Base-by-base conservation (phyloP, 306 rosid genomes). In the Castanea mollissima region DNA sequence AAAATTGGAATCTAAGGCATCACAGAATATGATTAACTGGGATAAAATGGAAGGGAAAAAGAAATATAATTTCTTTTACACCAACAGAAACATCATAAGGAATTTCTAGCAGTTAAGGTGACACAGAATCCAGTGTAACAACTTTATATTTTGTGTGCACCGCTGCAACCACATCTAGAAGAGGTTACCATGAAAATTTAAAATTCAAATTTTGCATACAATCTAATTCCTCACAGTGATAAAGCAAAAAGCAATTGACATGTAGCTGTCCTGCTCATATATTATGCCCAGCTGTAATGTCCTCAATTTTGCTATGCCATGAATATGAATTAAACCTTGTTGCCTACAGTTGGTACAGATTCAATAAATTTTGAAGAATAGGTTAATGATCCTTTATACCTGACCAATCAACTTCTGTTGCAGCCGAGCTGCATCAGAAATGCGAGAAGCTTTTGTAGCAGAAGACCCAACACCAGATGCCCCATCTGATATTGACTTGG, bases 351-450 rank as follows among this genome's bases (percentile, higher is more conserved):
- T 8, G 57, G 13, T 31, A n/a, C 35, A 13, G 35, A 71, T 12
- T n/a, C 0, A 14, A 23, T 41, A 52, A 32, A 20, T 41, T 32
- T 79, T 51, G 51, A 77, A 65, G 13, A 57, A 49, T 19, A 68
- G 25, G 52, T 35, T 68, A 68, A 68, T 19, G 15, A 34, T 25
- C 55, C 49, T 9, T 21, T 23, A 73, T 71, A 83, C 83, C 88
- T 74, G 88, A 74, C 58, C 63, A 56, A 78, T 81, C 34, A 55
- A 59, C 77, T 55, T 78, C 68, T 12, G 73, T 55, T 18, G 80
- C 55, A 67, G 55, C 5, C 15, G 52, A 25, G 68, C 31, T 77
- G 31, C 80, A 74, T 72, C 34, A 1, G 55, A 52, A 38, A 51
- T 6, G 54, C 54, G 13, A 60, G 71, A 67, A 49, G 83, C 71